Conservation (phyloP, 805 yeast genomes). For the Yarrowia sp. region DNA sequence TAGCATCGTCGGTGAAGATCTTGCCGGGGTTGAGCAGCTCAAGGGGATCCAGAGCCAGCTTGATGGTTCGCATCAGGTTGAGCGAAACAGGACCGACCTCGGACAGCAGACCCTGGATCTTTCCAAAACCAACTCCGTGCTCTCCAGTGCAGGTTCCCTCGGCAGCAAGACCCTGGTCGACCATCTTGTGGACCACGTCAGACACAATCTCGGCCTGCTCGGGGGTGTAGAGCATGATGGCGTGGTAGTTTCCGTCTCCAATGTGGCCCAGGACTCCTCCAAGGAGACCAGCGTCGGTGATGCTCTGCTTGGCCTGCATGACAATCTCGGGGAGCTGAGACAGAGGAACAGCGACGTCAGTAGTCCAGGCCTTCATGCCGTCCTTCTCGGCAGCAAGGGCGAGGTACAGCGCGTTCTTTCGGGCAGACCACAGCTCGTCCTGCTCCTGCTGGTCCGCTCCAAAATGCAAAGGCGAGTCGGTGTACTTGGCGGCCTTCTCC, state of each 20-base stretch:
- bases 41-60: slow-evolving; percentile 70
- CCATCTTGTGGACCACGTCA: slow-evolving; percentile 57
- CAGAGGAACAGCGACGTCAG: slow-evolving; percentile 82
- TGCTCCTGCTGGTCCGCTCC: slow-evolving; percentile 61
- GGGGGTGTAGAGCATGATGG: slow-evolving; percentile 46
- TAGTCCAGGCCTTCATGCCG: slow-evolving; percentile 55
- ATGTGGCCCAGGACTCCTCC: slow-evolving; percentile 74
- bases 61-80: slow-evolving; percentile 68
- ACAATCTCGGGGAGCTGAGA: slow-evolving; percentile 64
- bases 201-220: slow-evolving; percentile 49
- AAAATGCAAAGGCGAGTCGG: slow-evolving; percentile 57
- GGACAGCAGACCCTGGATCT: slow-evolving; percentile 54
- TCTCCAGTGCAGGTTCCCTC: slow-evolving; percentile 89
- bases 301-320: slow-evolving; percentile 57
- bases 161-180: slow-evolving; percentile 58
- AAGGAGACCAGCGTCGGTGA: slow-evolving; percentile 51
- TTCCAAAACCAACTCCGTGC: slow-evolving; percentile 79
- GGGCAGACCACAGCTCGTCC: slow-evolving; percentile 68
- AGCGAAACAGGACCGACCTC: slow-evolving; percentile 71
- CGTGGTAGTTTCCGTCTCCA: slow-evolving; percentile 82
- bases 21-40: slow-evolving; percentile 77
- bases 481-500: slow-evolving; percentile 52
- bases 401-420: slow-evolving; percentile 68
- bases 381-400: slow-evolving; percentile 50
- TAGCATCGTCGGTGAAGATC: slow-evolving; percentile 46